Evolutionary conservation across 495 filamentous ascomycete species (phyloP).

Genomic region (Neurospora discreta): DNA sequence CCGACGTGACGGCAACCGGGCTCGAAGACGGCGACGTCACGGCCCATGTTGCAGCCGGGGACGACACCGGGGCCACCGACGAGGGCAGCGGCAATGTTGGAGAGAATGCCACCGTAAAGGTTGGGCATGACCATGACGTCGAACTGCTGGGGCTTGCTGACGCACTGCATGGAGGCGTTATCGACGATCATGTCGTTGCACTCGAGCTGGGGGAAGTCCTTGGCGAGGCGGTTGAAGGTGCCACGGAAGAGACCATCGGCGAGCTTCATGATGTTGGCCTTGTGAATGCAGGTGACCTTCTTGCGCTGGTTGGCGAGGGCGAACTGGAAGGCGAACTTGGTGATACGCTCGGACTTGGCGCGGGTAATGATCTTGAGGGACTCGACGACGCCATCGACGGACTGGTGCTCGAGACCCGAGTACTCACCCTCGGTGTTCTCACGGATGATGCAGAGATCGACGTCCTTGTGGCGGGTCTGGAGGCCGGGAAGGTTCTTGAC

Average conservation of each 20-base stretch:
- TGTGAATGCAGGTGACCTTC: conserved; percentile 99
- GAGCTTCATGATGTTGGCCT: conserved; percentile 99
- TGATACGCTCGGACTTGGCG: conserved; percentile 95
- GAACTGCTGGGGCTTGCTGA: conserved; percentile 91
- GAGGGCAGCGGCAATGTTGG: conserved; percentile 97
- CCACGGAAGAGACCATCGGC: conserved; percentile 97
- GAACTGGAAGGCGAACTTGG: conserved; percentile 96
- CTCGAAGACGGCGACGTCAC: conserved; percentile 96
- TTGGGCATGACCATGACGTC: conserved; percentile 99
- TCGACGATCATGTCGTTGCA: conserved; percentile 99
- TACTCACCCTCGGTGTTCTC: conserved; percentile 99
- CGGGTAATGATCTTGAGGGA: conserved; percentile 99
- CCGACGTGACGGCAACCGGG: conserved; percentile 97
- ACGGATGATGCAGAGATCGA: conserved; percentile 98
- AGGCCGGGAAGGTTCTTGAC: conserved; percentile 99
- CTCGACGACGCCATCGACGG: conserved; percentile 91
- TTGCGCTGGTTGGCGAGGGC: conserved; percentile 95
- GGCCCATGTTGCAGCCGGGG: conserved; percentile 98
- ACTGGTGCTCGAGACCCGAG: conserved; percentile 96
- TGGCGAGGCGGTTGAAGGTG: conserved; percentile 86
- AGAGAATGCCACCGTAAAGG: conserved; percentile 95
- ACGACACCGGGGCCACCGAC: conserved; percentile 96
- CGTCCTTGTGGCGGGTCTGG: conserved; percentile 87
- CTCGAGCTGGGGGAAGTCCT: conserved; percentile 88
- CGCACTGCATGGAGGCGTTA: conserved; percentile 98